Conservation (phyloP, 1,139 yeast species). For the Kodamaea suecica region DNA sequence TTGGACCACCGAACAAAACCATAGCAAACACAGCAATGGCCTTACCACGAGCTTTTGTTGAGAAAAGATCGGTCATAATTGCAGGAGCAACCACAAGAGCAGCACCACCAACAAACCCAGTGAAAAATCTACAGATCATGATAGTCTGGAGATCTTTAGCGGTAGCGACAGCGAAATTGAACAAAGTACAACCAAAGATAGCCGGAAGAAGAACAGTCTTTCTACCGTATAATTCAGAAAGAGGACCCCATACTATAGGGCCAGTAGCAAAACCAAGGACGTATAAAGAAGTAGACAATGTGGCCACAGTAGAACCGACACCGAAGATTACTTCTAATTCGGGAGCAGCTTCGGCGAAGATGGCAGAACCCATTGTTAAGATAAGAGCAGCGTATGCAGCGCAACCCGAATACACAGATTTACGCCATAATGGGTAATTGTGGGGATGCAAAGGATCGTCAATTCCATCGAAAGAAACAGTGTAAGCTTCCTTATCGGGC, state of each 20-base stretch:
- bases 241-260: slow-evolving; percentile 78
- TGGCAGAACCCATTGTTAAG: slow-evolving; percentile 63
- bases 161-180: slow-evolving; percentile 69
- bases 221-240: slow-evolving; percentile 75
- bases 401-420: slow-evolving; percentile 20
- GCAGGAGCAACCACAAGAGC: slow-evolving; percentile 84
- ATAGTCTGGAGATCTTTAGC: slow-evolving; percentile 72
- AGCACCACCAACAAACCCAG: slow-evolving; percentile 76
- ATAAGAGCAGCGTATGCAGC: slow-evolving; percentile 30
- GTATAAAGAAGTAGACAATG: slow-evolving; percentile 66
- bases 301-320: slow-evolving; percentile 54
- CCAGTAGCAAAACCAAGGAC: slow-evolving; percentile 84
- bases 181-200: slow-evolving; percentile 52
- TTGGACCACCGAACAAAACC: slow-evolving; percentile 73
- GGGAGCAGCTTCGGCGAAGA: slow-evolving; percentile 52
- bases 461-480: slow-evolving; percentile 59
- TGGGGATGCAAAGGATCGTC: slow-evolving; percentile 62
- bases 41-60: slow-evolving; percentile 59
- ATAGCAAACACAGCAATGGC: slow-evolving; percentile 65
- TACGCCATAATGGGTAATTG: slow-evolving; percentile 50
- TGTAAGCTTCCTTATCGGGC: slow-evolving; percentile 49
- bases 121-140: slow-evolving; percentile 69
- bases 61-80: slow-evolving; percentile 72
- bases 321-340: slow-evolving; percentile 43
- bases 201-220: slow-evolving; percentile 54